Percentiles rank a stretch among this genome's conserved stretches.
Conservation (phyloP, 257 asterid species). For the Rehmannia glutinosa region DNA sequence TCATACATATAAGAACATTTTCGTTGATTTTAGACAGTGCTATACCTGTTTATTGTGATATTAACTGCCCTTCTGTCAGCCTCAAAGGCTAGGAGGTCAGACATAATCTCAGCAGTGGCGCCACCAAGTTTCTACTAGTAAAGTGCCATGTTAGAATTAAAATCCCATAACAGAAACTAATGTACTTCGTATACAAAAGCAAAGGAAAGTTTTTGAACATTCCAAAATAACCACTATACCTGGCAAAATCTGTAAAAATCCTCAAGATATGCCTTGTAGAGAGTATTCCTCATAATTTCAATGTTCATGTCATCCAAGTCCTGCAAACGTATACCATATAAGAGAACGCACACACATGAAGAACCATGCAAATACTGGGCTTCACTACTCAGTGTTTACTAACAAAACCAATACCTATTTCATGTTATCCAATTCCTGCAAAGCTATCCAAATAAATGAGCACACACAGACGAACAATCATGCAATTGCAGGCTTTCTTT, state of each 20-base stretch:
- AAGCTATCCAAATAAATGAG: too few relatives aligned
- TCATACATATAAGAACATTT: not conserved
- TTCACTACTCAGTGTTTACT: not conserved
- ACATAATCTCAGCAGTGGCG: conserved; percentile 90
- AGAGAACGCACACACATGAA: not conserved
- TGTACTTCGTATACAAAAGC: not conserved
- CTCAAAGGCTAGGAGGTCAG: conserved; percentile 85
- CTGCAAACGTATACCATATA: conserved; percentile 29
- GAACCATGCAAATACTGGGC: not conserved
- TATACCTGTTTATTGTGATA: conserved; percentile 80
- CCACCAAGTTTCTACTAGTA: conserved; percentile 79
- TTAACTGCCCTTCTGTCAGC: conserved; percentile 95
- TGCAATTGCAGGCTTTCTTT: too few relatives aligned
- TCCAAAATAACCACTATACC: conserved; percentile 27
- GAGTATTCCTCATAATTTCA: conserved; percentile 91
- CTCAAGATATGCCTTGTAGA: conserved; percentile 93
- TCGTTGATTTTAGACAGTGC: not conserved
- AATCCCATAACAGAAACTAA: not conserved
- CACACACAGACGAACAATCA: too few relatives aligned
- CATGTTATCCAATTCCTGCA: too few relatives aligned
- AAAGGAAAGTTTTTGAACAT: conserved; percentile 4
- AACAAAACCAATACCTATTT: not conserved
- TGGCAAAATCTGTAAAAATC: conserved; percentile 83
- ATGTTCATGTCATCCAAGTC: conserved; percentile 96
- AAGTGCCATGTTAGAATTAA: conserved; percentile 11